These are phyloP conservation scores for Xanthoconium separans DNA, from an alignment of 1,284 basidiomycete genomes.

Conservation along the genomic window DNA sequence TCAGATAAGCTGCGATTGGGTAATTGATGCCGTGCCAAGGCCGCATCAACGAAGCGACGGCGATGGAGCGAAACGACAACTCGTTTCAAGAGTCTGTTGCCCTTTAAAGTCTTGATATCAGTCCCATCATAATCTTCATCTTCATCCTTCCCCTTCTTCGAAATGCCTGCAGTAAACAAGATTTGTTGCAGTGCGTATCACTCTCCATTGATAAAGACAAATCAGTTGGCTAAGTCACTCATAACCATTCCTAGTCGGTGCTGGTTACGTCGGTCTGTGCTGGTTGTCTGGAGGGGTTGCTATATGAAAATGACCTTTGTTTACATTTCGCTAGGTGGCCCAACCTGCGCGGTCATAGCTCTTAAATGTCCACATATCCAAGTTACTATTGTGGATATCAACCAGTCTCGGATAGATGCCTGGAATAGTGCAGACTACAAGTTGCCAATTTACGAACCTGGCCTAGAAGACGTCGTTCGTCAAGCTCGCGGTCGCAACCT, in stretches of 20 bases:
- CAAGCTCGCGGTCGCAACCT: constrained; percentile 90
- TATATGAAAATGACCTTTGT: constrained; percentile 10
- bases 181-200: constrained; percentile 85
- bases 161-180: constrained; percentile 54
- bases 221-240: background rate
- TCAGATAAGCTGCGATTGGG: too few species aligned
- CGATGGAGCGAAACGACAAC: too few species aligned
- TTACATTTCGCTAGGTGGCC: constrained; percentile 59
- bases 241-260: constrained; percentile 65
- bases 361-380: constrained; percentile 91
- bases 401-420: constrained; percentile 90
- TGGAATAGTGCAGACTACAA: constrained; percentile 85
- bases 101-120: too few species aligned
- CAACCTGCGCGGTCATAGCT: constrained; percentile 95
- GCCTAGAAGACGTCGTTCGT: constrained; percentile 92
- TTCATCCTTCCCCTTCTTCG: background rate
- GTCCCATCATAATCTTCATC: background rate
- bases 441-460: constrained; percentile 96
- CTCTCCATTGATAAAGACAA: background rate
- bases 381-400: constrained; percentile 98
- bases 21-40: too few species aligned
- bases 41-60: too few species aligned
- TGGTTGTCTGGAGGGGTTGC: background rate
- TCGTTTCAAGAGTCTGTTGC: too few species aligned
- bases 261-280: constrained; percentile 89